Conservation (phyloP, 116 monocot species). For the Posidonia oceanica region DNA sequence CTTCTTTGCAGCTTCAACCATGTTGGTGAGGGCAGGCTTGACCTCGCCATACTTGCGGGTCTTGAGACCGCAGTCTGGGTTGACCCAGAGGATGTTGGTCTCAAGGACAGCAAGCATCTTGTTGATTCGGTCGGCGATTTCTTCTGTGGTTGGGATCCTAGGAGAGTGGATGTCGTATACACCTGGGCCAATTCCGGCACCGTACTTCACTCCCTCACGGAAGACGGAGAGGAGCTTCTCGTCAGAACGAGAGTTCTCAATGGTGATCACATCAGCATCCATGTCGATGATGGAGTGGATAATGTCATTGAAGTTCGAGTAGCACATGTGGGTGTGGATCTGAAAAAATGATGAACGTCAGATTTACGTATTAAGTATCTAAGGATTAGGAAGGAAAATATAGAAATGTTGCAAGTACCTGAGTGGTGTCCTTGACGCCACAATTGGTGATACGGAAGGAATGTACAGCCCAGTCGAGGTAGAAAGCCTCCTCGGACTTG, state of each 20-base stretch:
- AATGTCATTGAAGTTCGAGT: conserved; percentile 90
- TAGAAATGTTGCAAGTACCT: conserved; percentile 14
- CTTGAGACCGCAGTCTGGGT: conserved; percentile 88
- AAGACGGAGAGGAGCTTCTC: conserved; percentile 91
- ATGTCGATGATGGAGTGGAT: conserved; percentile 90
- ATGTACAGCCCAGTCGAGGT: conserved; percentile 58
- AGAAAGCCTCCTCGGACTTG: conserved; percentile 50
- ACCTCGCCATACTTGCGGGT: conserved; percentile 84
- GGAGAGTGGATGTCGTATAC: conserved; percentile 94
- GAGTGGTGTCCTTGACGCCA: conserved; percentile 53
- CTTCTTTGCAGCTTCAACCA: conserved; percentile 69
- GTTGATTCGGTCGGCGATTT: conserved; percentile 84
- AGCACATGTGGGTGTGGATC: conserved; percentile 97
- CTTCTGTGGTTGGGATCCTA: conserved; percentile 69
- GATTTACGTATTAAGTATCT: neutral
- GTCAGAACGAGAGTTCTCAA: conserved; percentile 85
- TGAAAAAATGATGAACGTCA: conserved; percentile 3
- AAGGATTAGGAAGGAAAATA: neutral
- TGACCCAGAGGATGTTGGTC: conserved; percentile 80
- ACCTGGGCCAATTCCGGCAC: conserved; percentile 81
- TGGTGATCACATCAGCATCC: conserved; percentile 91
- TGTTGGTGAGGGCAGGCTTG: conserved; percentile 56
- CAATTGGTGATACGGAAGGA: conserved; percentile 62
- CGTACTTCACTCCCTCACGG: conserved; percentile 81
- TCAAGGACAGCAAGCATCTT: conserved; percentile 88